Conservation (phyloP, 2,329 filamentous ascomycete species). For the Fusarium sp. region DNA sequence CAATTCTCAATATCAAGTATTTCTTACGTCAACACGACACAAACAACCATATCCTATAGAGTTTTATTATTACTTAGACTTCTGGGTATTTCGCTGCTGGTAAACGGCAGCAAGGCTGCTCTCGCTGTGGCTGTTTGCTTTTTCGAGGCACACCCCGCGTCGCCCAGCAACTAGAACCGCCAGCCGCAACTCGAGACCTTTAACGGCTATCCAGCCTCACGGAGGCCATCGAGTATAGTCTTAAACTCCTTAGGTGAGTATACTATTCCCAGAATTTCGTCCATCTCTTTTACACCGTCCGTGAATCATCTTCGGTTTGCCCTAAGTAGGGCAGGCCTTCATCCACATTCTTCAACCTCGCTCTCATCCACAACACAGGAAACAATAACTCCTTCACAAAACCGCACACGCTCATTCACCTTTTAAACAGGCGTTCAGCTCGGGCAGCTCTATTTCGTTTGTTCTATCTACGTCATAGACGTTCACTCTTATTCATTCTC, state of each 20-base stretch:
- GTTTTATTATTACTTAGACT: neutral
- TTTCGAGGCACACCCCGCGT: neutral
- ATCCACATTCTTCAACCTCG: neutral
- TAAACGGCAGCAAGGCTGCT: neutral
- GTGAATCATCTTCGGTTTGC: neutral
- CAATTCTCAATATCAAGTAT: neutral
- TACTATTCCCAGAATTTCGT: neutral
- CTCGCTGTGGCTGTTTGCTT: neutral
- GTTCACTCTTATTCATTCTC: neutral
- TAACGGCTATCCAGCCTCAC: neutral
- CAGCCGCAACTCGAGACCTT: neutral
- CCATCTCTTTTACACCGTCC: neutral
- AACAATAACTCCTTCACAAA: neutral
- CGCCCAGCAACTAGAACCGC: neutral
- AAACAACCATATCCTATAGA: neutral
- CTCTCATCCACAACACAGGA: neutral
- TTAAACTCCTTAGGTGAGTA: neutral
- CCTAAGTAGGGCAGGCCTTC: neutral
- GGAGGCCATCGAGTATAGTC: neutral
- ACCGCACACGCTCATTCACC: neutral
- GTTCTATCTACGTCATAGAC: neutral
- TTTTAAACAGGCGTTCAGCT: neutral
- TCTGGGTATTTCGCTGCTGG: neutral
- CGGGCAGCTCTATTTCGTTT: neutral
- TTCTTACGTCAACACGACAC: neutral